Conservation (phyloP, 2,329 filamentous ascomycete genomes). For the Colletotrichum sp. region DNA sequence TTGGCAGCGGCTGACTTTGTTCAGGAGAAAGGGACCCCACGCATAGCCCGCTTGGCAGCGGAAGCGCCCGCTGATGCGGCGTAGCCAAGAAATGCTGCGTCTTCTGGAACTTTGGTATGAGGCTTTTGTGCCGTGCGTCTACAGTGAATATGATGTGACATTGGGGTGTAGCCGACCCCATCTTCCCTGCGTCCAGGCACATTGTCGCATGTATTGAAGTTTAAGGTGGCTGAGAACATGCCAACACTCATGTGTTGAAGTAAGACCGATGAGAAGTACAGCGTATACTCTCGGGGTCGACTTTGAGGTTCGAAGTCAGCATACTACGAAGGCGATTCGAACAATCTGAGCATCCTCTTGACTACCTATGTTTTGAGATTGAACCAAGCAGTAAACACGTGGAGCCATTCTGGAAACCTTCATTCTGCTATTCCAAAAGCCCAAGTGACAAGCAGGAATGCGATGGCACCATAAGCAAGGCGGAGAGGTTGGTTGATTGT, state of each 20-base stretch:
- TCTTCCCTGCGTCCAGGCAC: background rate
- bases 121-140: background rate
- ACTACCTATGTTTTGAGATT: no score
- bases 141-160: background rate
- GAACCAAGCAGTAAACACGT: no score
- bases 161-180: background rate
- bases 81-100: no score
- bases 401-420: background rate
- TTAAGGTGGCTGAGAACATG: background rate
- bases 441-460: background rate
- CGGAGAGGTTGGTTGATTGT: background rate
- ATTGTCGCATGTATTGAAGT: background rate
- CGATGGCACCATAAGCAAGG: background rate
- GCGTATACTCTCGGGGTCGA: background rate
- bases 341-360: background rate
- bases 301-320: background rate
- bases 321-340: background rate
- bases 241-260: background rate
- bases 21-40: no score
- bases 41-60: no score
- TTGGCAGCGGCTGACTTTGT: no score
- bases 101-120: background rate
- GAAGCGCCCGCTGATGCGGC: no score
- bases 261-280: background rate
- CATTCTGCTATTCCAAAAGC: background rate